phyloP scores from a whole-genome alignment of 2,329 filamentous ascomycete species.

The Xylaria hypoxylon region DNA sequence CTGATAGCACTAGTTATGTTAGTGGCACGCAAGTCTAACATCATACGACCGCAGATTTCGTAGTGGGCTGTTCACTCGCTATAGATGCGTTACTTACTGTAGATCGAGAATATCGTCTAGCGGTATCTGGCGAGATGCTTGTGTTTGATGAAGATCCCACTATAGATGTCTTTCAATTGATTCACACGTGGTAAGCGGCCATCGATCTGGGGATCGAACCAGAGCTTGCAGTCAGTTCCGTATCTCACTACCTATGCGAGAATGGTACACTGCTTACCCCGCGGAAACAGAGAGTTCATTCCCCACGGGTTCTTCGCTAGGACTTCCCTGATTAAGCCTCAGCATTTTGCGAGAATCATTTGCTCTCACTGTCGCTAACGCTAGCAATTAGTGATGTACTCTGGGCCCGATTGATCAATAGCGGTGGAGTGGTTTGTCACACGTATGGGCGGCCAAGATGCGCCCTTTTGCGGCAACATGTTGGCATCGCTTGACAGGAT shows the following conservation, averaged over 20 bases:
- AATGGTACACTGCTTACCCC: background rate
- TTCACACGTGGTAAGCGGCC: background rate
- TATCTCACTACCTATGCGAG: background rate
- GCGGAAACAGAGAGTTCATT: background rate
- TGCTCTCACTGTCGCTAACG: background rate
- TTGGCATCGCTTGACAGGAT: constrained; percentile 15
- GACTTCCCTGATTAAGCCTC: background rate
- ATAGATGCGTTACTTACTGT: background rate
- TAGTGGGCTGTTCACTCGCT: background rate
- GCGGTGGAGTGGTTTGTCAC: constrained; percentile 1
- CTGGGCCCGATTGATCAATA: constrained; percentile 6
- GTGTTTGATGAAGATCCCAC: background rate
- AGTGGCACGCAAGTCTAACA: background rate
- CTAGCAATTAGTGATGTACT: too few species aligned
- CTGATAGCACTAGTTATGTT: background rate
- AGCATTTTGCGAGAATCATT: background rate
- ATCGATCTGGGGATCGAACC: background rate
- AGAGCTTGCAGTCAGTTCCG: background rate
- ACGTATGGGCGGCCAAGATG: constrained; percentile 10
- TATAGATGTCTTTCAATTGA: background rate
- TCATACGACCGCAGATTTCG: background rate
- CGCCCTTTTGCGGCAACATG: constrained; percentile 15
- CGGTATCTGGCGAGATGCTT: background rate
- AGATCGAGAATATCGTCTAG: background rate
- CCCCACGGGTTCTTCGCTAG: background rate